Conservation (phyloP, 345 rosid species). For the Heritiera littoralis region DNA sequence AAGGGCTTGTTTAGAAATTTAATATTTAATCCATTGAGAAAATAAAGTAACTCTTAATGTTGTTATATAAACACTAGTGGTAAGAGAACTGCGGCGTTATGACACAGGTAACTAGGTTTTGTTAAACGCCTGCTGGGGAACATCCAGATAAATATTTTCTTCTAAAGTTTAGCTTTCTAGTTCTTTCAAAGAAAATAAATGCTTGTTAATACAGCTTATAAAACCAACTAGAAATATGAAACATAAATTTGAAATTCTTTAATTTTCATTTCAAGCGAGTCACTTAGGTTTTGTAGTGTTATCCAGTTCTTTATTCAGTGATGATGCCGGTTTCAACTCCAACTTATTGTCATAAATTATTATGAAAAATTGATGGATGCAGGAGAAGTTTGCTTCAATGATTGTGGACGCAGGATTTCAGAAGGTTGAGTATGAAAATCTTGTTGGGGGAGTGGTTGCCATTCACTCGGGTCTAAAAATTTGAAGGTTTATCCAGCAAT, state of each 20-base stretch:
- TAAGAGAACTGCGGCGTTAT: neutral
- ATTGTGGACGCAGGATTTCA: slow-evolving; percentile 88
- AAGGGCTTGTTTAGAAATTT: neutral
- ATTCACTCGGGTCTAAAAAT: slow-evolving; percentile 84
- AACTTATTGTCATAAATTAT: neutral
- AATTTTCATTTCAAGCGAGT: neutral
- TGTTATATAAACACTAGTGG: neutral
- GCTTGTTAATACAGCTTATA: neutral
- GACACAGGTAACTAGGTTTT: neutral
- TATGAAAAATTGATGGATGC: slow-evolving; percentile 28
- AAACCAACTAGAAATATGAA: neutral
- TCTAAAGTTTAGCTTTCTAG: neutral
- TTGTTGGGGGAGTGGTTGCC: slow-evolving; percentile 91
- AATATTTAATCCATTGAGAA: neutral
- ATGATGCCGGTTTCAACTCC: neutral
- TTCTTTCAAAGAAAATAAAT: neutral
- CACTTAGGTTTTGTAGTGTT: neutral
- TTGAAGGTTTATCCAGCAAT: slow-evolving; percentile 24
- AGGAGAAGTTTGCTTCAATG: slow-evolving; percentile 88
- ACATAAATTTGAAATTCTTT: neutral
- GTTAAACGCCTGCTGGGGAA: neutral
- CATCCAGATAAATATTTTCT: neutral
- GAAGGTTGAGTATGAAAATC: slow-evolving; percentile 94
- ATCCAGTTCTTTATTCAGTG: neutral
- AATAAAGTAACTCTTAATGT: neutral